These are phyloP conservation scores for Gaultheria prostrata DNA, from an alignment of 148 eudicot genomes.

Conservation along the genomic window DNA sequence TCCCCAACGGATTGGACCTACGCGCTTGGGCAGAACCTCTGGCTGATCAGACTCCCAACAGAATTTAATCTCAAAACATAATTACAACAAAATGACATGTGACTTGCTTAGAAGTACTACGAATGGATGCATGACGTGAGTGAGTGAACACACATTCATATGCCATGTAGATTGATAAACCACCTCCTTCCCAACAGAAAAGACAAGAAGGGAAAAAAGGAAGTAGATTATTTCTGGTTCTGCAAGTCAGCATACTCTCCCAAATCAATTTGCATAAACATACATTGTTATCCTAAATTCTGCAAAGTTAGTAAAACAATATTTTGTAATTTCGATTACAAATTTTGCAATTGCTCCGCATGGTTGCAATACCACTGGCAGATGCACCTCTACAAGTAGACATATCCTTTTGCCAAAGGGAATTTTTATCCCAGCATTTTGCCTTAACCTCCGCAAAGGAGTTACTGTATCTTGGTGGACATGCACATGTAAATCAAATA, in stretches of 20 bases:
- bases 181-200: not conserved
- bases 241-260: not conserved
- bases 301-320: not conserved
- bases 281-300: not conserved
- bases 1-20: too few relatives aligned
- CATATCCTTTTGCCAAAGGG: not conserved
- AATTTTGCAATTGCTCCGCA: not conserved
- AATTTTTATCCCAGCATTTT: not conserved
- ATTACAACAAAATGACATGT: not conserved
- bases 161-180: not conserved
- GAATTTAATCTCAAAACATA: not conserved
- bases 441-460: not conserved
- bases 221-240: not conserved
- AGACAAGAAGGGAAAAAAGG: not conserved
- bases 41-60: too few relatives aligned
- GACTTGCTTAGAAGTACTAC: not conserved
- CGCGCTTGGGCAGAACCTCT: too few relatives aligned
- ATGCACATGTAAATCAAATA: not conserved
- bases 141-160: not conserved
- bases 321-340: not conserved
- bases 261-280: not conserved
- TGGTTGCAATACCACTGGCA: not conserved
- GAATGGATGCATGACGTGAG: not conserved
- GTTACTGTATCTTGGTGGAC: not conserved
- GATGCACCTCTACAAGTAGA: not conserved